phyloP scores from a whole-genome alignment of 2,329 filamentous ascomycete genomes.

The Arthroderma sp. region DNA sequence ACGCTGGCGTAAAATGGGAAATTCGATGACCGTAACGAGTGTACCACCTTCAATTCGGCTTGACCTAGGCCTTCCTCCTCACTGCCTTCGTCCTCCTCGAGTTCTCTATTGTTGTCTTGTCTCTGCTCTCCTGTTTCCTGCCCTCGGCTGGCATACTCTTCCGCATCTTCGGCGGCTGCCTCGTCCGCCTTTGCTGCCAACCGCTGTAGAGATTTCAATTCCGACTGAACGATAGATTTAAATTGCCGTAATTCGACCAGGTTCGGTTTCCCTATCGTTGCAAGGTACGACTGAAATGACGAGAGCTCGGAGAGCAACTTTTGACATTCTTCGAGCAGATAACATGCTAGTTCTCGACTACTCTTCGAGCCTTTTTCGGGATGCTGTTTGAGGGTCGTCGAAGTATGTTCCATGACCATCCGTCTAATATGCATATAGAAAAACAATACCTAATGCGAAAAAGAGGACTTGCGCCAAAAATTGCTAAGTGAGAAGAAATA shows the following conservation, averaged over 20 bases:
- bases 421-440: neutral
- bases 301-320: conserved; percentile 36
- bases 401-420: neutral
- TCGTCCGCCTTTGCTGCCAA: conserved; percentile 23
- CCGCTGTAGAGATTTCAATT: conserved; percentile 38
- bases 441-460: neutral
- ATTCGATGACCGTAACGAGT: conserved; percentile 54
- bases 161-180: conserved; percentile 13
- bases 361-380: neutral
- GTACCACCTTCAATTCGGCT: conserved; percentile 31
- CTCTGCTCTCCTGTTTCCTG: conserved; percentile 11
- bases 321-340: conserved; percentile 29
- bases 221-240: conserved; percentile 36
- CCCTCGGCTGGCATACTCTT: conserved; percentile 8
- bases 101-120: conserved; percentile 7
- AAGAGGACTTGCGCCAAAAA: neutral
- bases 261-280: conserved; percentile 34
- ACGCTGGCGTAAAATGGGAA: conserved; percentile 52
- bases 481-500: neutral
- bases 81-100: conserved; percentile 18
- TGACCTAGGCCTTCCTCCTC: conserved; percentile 12
- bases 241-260: conserved; percentile 41
- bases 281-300: conserved; percentile 33
- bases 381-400: neutral
- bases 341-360: conserved; percentile 18